Conservation (phyloP, 192 early-diverging fungal genomes). For the Backusella circina region DNA sequence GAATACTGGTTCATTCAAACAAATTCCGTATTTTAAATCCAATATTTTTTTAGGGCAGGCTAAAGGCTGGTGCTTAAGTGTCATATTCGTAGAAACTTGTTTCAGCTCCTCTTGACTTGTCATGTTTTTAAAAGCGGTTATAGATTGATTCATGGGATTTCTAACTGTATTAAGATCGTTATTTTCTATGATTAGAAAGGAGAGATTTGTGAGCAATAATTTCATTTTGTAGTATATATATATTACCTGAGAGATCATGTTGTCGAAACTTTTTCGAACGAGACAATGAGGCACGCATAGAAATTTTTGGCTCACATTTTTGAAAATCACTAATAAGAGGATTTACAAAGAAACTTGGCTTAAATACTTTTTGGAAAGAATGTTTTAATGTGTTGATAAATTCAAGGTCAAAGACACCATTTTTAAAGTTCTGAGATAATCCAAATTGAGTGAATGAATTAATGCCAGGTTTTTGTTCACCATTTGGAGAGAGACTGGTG, state of each 20-base stretch:
- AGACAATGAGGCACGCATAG: no score
- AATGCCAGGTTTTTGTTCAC: background rate
- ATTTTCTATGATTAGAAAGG: background rate
- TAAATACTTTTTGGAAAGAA: background rate
- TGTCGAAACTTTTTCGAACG: no score
- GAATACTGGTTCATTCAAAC: background rate
- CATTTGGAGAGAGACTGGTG: background rate
- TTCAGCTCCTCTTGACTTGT: background rate
- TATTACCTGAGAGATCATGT: no score
- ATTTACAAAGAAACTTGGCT: no score
- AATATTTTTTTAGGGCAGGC: background rate
- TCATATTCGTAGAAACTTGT: background rate
- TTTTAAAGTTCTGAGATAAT: background rate
- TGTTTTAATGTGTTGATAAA: background rate
- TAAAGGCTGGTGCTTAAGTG: background rate
- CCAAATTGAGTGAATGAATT: background rate
- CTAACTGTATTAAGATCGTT: background rate
- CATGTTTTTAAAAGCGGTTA: background rate
- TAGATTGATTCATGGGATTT: background rate
- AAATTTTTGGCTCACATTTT: no score
- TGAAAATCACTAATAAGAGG: no score
- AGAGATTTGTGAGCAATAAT: background rate
- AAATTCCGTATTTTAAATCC: background rate
- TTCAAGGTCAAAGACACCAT: background rate
- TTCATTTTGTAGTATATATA: no score